Conservation (phyloP, 2,329 filamentous ascomycete genomes). For the Calonectria montana region DNA sequence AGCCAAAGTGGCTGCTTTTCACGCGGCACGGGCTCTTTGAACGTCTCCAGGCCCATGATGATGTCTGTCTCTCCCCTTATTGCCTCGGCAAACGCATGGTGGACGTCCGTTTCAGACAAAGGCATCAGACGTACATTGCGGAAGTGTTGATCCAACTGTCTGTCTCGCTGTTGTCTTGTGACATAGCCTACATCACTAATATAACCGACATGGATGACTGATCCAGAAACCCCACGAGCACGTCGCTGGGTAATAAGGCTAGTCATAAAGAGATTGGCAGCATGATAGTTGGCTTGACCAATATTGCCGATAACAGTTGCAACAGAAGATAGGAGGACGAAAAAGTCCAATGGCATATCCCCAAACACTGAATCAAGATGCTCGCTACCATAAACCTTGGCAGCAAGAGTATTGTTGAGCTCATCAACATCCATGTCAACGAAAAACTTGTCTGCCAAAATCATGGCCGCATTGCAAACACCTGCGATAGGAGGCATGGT, state of each 20-base stretch:
- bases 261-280: slow-evolving; percentile 56
- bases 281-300: slow-evolving; percentile 57
- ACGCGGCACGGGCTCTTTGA: slow-evolving; percentile 15
- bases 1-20: slow-evolving; percentile 22
- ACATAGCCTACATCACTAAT: slow-evolving; percentile 56
- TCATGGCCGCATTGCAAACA: slow-evolving; percentile 52
- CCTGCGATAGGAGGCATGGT: slow-evolving; percentile 50
- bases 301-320: slow-evolving; percentile 42
- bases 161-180: slow-evolving; percentile 27
- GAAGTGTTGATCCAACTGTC: slow-evolving; percentile 20
- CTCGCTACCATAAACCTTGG: slow-evolving; percentile 49
- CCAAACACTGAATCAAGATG: slow-evolving; percentile 46
- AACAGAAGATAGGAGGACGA: slow-evolving; percentile 48
- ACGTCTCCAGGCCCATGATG: slow-evolving; percentile 29
- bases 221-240: slow-evolving; percentile 50
- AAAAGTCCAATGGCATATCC: slow-evolving; percentile 47
- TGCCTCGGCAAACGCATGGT: slow-evolving; percentile 42
- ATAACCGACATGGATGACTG: slow-evolving; percentile 50
- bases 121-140: slow-evolving; percentile 24
- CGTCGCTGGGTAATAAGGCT: slow-evolving; percentile 49
- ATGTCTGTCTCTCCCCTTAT: slow-evolving; percentile 35
- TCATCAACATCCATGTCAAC: slow-evolving; percentile 31
- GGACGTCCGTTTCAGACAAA: slow-evolving; percentile 48
- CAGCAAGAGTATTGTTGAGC: slow-evolving; percentile 39
- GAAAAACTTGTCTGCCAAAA: slow-evolving; percentile 45